phyloP scores from a whole-genome alignment of 2,329 filamentous ascomycete species.

The Beauveria caledonica region DNA sequence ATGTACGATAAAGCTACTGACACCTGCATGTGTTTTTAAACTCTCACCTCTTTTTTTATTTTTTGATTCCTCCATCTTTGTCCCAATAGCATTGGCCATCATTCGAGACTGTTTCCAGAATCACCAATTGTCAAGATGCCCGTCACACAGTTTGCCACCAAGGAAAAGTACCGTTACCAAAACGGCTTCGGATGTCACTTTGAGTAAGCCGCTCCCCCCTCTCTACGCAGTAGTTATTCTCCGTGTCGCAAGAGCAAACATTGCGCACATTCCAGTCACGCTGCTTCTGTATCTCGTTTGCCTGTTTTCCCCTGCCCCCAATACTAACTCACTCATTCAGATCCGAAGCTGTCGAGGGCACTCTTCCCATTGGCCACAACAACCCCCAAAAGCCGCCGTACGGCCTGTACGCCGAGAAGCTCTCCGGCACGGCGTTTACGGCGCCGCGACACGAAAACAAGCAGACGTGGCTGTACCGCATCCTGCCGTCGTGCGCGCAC shows the following conservation, averaged over 20 bases:
- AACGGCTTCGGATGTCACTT: constrained; percentile 72
- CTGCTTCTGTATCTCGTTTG: too few relatives aligned
- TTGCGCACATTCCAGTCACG: too few relatives aligned
- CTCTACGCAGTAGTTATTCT: neutral
- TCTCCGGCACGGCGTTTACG: constrained; percentile 65
- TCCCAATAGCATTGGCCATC: neutral
- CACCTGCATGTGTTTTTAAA: neutral
- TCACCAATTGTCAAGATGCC: constrained; percentile 33
- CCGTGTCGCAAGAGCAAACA: neutral
- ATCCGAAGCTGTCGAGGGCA: constrained; percentile 66
- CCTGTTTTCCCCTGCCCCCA: neutral
- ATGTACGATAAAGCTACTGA: neutral
- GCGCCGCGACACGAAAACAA: constrained; percentile 60
- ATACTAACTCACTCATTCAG: constrained; percentile 34
- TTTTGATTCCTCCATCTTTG: neutral
- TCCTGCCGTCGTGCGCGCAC: constrained; percentile 57
- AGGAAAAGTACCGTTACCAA: constrained; percentile 63
- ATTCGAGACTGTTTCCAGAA: neutral
- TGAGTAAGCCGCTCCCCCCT: constrained; percentile 46
- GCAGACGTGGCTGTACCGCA: constrained; percentile 66
- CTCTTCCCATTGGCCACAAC: constrained; percentile 68
- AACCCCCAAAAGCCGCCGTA: constrained; percentile 72
- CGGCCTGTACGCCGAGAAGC: constrained; percentile 75
- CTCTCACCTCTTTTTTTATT: too few relatives aligned
- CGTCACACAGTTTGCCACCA: constrained; percentile 37